Evolutionary conservation across 176 grass and related monocot genomes (phyloP), one percentile per base, ranked within the genome.

Genomic region (Themeda triandra): DNA sequence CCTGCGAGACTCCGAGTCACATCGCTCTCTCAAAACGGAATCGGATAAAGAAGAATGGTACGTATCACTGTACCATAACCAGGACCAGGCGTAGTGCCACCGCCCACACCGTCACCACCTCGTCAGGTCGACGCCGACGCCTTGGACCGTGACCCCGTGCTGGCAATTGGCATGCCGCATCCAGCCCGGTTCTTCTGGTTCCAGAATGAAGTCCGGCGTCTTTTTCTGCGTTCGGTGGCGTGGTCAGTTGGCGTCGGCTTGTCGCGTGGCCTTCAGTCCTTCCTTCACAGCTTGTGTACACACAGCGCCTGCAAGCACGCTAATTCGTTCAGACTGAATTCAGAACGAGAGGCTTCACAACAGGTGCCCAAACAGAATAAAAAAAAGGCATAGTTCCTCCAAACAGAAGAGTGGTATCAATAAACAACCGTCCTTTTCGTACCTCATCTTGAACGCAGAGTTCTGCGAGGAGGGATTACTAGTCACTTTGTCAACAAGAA

Each of bases 241-340:
- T 46, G 58, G 74, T 82, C 27, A 62, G 70, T 71, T 78, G 41
- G 66, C 81, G 44, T 69, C 21, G 60, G 21, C 59, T 56, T 65
- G 71, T 80, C 21, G 29, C 59, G 12, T 46, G 21, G 41, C 70
- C 12, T 67, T 10, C 53, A 23, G 53, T 45, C 36, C 60, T 1
- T 32, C 21, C 48, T 36, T 19, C 75, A 13, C 59, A 28, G 53
- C n/a, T 25, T 25, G 53, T 58, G 53, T 9, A 71, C 25, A 18
- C 13, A 31, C 66, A 71, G 37, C 36, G 24, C 29, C 41, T 13
- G 31, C 63, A 67, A 12, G 27, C 29, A 44, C 48, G 18, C 49
- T 49, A 30, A 6, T 65, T 73, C 68, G 66, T 44, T 28, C 27
- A 64, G 25, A 30, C 28, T 65, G 63, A 65, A 24, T 29, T 59